Evolutionary conservation across 2,329 filamentous ascomycete species (phyloP), one percentile per base, ranked within the genome.

Genomic region (Paraphoma chrysanthemicola): DNA sequence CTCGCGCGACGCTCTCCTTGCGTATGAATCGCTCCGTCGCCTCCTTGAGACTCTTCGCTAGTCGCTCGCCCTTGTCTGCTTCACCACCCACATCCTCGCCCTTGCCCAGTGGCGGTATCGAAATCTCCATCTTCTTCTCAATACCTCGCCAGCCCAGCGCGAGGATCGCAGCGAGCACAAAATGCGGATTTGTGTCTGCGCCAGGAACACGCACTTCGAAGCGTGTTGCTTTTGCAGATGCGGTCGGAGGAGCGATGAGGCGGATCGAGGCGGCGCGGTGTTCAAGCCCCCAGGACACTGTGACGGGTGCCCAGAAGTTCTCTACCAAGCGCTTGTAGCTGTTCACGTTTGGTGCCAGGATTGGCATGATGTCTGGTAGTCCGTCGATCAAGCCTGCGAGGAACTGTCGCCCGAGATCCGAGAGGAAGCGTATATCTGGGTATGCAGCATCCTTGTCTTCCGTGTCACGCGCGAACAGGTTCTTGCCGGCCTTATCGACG

Each of bases 301-400:
- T 97, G 6, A 99, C 95, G 0, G 95, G 95, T 0, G 95, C 95
- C 95, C 95, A 99, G 79, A 97, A 98, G 80, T 98, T 98, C 81
- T 99, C 95, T 2, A 99, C 95, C 0, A 99, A 85, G 3, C 95
- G 89, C 80, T 99, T 99, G 83, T 99, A 99, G 59, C 92, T 96
- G 83, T 99, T 99, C 72, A 99, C 86, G 1, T 92, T 99, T 0
- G 95, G 95, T 0, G 94, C 95, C 11, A 99, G 83, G 56, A 98
- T 83, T 0, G 95, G 95, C 95, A 99, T 99, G 65, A 98, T 87
- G 71, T 97, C 92, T 2, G 95, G 92, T 4, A 99, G 84, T 12
- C 94, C 95, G 23, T 92, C 89, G 0, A 99, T 84, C 1, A 99
- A 78, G 7, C 95, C 95, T 0, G 95, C 95, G 0, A 99, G 86